Evolutionary conservation across 129 eudicot species (phyloP), one percentile per base, ranked within the genome.

Genomic region (Chrysanthemum seticuspe): DNA sequence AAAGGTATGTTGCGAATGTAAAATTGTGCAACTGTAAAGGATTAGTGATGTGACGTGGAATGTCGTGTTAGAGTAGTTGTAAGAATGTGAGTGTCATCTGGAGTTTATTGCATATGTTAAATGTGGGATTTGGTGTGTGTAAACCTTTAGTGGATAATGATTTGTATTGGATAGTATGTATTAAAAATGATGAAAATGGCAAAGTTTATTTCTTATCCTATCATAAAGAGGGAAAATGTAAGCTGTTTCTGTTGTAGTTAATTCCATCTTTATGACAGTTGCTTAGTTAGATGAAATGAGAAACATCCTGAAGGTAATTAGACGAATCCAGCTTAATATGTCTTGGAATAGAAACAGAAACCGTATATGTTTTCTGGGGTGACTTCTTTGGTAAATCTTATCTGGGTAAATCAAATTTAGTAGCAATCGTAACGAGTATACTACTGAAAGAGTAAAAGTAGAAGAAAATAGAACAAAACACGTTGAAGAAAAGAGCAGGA

Each of bases 201-300:
- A 71, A 71, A 53, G 5, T 67, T 5, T 13, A 21, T 57, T 12
- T 40, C 23, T 23, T 72, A 47, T 51, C 31, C 31, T 15, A 48
- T 60, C 69, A 73, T 73, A 60, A 73, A 61, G 31, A 73, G 70
- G 51, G 68, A 62, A 59, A 74, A 7, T 34, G 13, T 29, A 34
- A 62, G 53, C 51, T 62, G 12, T 62, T 62, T 62, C 21, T 62
- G 62, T 50, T 74, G 78, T 74, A 50, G 67, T 44, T 71, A 12
- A 40, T 19, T 71, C 75, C 58, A 44, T 58, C 23, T 21, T 21
- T 63, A 13, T 52, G 51, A 12, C 62, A 29, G 54, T 18, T 61
- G 47, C 15, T 9, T 10, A 27, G 27, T 45, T 60, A 73, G 59
- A 25, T 73, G 9, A 69, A 68, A 69, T 7, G 15, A 5, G 10